Evolutionary conservation across 139 green algal species (phyloP).

Genomic region (Tetraselmis striata): DNA sequence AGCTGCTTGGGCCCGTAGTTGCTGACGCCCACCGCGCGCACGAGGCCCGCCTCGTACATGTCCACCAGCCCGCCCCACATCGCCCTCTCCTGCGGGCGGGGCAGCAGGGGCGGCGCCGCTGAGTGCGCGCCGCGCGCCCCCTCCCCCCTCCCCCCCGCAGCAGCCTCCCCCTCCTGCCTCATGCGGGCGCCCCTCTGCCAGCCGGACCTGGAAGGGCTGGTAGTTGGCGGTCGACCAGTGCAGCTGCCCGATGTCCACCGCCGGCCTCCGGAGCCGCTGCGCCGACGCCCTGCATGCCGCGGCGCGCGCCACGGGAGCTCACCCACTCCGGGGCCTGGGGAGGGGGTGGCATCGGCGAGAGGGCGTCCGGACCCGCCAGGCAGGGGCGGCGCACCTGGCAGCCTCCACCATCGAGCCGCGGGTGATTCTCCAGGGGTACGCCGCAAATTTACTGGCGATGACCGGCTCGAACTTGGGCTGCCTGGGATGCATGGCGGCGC

Average conservation of each 20-base stretch:
- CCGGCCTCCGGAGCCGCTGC: constrained; percentile 48
- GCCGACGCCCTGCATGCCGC: constrained; percentile 44
- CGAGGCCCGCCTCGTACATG: constrained; percentile 64
- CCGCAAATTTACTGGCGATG: constrained; percentile 15
- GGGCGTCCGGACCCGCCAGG: constrained; percentile 54
- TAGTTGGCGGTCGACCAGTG: constrained; percentile 86
- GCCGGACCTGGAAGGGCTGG: constrained; percentile 55
- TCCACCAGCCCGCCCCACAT: constrained; percentile 68
- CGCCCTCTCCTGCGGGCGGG: constrained; percentile 49
- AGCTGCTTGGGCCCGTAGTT: constrained; percentile 71
- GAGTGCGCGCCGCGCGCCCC: too few species aligned
- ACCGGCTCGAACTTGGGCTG: not conserved
- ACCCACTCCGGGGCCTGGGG: too few species aligned
- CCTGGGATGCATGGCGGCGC: too few species aligned
- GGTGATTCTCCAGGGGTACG: constrained; percentile 19
- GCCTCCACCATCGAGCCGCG: constrained; percentile 22
- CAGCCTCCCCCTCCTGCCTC: too few species aligned
- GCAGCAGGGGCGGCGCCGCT: too few species aligned
- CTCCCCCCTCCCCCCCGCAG: too few species aligned
- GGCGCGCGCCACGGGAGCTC: too few species aligned
- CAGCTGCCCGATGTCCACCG: constrained; percentile 73
- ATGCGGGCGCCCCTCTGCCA: constrained; percentile 10
- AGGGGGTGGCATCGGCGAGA: too few species aligned
- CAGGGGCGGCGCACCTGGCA: constrained; percentile 39
- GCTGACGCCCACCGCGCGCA: constrained; percentile 56